phyloP scores from a whole-genome alignment of 1,284 basidiomycete genomes.

The Heterobasidion parviporum region DNA sequence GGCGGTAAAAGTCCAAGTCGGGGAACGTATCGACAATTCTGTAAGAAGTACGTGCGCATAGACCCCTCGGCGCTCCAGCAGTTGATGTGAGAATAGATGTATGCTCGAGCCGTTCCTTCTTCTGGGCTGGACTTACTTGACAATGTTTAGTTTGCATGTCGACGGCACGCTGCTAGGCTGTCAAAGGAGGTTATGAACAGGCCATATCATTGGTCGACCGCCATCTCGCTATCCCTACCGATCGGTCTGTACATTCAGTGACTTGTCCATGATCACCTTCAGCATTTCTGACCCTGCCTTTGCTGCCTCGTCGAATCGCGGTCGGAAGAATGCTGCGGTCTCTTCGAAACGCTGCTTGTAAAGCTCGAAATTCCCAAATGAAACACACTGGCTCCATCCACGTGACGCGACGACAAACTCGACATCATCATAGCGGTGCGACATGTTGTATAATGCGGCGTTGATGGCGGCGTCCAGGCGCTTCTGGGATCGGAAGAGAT shows the following conservation, averaged over 20 bases:
- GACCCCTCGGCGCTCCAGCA: no score
- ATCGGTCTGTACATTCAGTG: not conserved
- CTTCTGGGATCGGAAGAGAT: conserved; percentile 72
- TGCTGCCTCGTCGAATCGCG: conserved; percentile 81
- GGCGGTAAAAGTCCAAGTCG: no score
- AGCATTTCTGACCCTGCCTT: conserved; percentile 87
- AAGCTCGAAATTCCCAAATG: conserved; percentile 87
- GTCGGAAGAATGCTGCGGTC: conserved; percentile 81
- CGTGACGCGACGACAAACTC: conserved; percentile 93
- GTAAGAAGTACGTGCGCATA: no score
- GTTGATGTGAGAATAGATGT: no score
- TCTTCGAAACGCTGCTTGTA: conserved; percentile 80
- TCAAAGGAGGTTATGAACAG: no score
- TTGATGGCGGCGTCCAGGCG: conserved; percentile 67
- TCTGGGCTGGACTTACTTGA: no score
- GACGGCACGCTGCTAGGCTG: no score
- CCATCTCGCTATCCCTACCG: no score
- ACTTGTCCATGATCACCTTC: conserved; percentile 70
- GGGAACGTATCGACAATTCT: no score
- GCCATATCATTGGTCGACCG: no score
- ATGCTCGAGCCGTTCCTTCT: no score
- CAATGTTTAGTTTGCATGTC: no score
- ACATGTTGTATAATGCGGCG: conserved; percentile 73
- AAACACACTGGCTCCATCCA: conserved; percentile 96
- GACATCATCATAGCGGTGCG: conserved; percentile 83